Base-by-base conservation (phyloP, 2,329 filamentous ascomycete genomes). In the Triangularia setosa region DNA sequence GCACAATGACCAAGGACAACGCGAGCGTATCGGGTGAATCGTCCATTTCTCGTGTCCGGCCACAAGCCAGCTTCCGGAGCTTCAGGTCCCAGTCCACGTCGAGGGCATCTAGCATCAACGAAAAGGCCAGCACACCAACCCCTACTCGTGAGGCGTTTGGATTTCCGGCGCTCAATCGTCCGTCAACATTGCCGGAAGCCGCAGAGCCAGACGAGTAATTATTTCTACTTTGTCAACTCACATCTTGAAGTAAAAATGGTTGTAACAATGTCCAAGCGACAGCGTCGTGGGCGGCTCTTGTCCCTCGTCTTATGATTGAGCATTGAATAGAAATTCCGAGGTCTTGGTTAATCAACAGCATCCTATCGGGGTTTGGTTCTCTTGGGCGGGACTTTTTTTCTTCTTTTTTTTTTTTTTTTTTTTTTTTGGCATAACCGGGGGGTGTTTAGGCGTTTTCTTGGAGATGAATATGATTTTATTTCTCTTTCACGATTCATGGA, bases 11-110 rank as follows among this genome's bases (percentile, higher is more conserved):
- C 16, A 65, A 27, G 25, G 40, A 48, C 18, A 24, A 55, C 16
- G 24, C 16, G 23, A 55, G 52, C 23, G 40, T 44, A 16, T 52
- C 21, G 58, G 44, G 16, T 9, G 33, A 30, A 11, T 61, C 60
- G n/a, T 23, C 57, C 14, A 30, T 59, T 18, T 16, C 27, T 18
- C 18, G 48, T 21, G 40, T 61, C 18, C 61, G 56, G 21, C 60
- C 54, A n/a, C 61, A 62, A 44, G 62, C 58, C 53, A 68, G 68
- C 24, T 40, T 28, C 7, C 60, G 59, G 18, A 69, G 64, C 48
- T 61, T 69, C 58, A 48, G 59, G 27, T 48, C 40, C 7, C 40
- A 48, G 40, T 48, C 40, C 6, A 67, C 66, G 12, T 35, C 62
- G 54, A 48, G 40, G 18, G 40, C 40, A 2, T 48, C 40, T 6